Evolutionary conservation across 345 rosid species (phyloP).

Genomic region (Cardamine occulta): DNA sequence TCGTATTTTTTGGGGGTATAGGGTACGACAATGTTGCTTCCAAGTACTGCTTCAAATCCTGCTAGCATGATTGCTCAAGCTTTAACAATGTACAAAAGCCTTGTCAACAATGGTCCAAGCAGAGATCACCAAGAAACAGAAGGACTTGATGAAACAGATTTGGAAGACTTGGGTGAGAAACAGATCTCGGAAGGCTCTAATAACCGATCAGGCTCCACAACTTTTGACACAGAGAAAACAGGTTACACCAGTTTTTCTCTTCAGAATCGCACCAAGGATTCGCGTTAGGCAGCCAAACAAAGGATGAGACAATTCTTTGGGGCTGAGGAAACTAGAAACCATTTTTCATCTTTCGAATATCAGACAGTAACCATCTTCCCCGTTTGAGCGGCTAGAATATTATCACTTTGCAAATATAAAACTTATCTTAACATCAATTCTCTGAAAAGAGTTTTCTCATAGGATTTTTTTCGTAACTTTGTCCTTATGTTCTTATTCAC

Average conservation of each 20-base stretch:
- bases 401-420: conserved; percentile 31
- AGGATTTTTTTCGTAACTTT: background rate
- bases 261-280: conserved; percentile 51
- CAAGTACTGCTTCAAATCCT: conserved; percentile 68
- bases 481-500: background rate
- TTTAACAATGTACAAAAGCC: conserved; percentile 74
- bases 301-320: conserved; percentile 27
- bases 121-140: conserved; percentile 37
- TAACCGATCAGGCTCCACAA: conserved; percentile 35
- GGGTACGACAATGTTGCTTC: conserved; percentile 95
- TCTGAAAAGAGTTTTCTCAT: conserved; percentile 4
- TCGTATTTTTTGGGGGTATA: conserved; percentile 16
- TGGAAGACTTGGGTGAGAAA: conserved; percentile 36
- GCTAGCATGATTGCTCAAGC: conserved; percentile 81
- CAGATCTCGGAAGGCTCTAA: conserved; percentile 39
- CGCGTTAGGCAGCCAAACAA: conserved; percentile 8
- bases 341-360: conserved; percentile 4
- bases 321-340: conserved; percentile 23
- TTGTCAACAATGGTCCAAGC: conserved; percentile 50
- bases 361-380: conserved; percentile 13
- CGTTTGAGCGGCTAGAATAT: conserved; percentile 10
- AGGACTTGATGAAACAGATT: conserved; percentile 30
- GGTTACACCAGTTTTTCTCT: conserved; percentile 58
- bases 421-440: conserved; percentile 18
- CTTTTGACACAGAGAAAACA: conserved; percentile 31